A percentile compares a stretch with the other conserved stretches of the same genome.
Evolutionary conservation across 2,329 filamentous ascomycete genomes (phyloP).

Genomic region (Kalmusia sp.): DNA sequence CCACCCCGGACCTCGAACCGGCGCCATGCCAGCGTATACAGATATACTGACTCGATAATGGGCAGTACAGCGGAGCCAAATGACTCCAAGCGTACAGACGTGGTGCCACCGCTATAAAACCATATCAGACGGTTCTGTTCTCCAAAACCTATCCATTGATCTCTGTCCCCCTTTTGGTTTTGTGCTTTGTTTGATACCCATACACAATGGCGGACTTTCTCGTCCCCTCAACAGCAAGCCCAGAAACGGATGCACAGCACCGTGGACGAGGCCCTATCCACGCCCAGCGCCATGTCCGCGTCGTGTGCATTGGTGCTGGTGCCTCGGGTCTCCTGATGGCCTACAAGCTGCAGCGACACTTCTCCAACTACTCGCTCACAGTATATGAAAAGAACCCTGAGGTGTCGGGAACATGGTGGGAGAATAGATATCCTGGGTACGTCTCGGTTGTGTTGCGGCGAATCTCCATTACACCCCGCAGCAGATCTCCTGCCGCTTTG

Average conservation of each 20-base stretch:
- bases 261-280: slow-evolving; percentile 42
- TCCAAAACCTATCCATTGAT: not conserved
- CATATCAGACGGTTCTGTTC: not conserved
- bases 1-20: not conserved
- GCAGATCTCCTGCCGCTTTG: not conserved
- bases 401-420: slow-evolving; percentile 60
- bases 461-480: not conserved
- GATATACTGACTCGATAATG: slow-evolving; percentile 14
- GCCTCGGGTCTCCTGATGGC: slow-evolving; percentile 56
- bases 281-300: slow-evolving; percentile 42
- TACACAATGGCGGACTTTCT: slow-evolving; percentile 36
- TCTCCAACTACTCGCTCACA: slow-evolving; percentile 50
- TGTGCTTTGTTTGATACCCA: slow-evolving; percentile 3
- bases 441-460: slow-evolving; percentile 11
- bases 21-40: not conserved
- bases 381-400: slow-evolving; percentile 59
- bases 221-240: slow-evolving; percentile 29
- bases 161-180: not conserved
- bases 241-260: slow-evolving; percentile 33
- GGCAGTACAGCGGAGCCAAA: not conserved
- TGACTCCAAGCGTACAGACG: not conserved
- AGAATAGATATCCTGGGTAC: slow-evolving; percentile 56
- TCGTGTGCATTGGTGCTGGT: slow-evolving; percentile 58
- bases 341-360: slow-evolving; percentile 57
- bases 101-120: not conserved